Evolutionary conservation across 78 protist species (phyloP), one percentile per base, ranked within the genome.

Genomic region (Dictyostelium intermedium): DNA sequence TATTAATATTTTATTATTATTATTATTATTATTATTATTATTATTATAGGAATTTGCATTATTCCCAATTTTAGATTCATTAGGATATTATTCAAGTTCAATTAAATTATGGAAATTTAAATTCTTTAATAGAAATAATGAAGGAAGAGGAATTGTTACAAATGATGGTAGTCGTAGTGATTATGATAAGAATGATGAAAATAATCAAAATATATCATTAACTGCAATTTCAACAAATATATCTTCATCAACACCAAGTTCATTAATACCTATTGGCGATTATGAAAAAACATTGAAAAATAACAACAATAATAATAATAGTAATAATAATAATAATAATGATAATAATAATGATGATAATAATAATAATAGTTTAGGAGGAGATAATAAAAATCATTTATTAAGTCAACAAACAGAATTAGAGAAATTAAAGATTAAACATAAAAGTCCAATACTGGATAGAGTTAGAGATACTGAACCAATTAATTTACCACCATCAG

Each of bases 21-120:
- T 77, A 2, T 43, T 27, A 6, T 50, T 3, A 27, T 79, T 10
- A 13, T 79, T 41, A 2, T 41, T 34, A 16, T 11, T 27, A n/a
- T n/a, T 35, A n/a, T 77, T 13, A n/a, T 80, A 80, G 84, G 93
- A 89, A 56, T 89, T 89, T 89, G 85, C 79, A 89, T 80, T 89
- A 5, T 89, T 89, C 93, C 93, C 93, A 80, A 39, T 89, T 34
- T 45, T 80, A 34, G 93, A 89, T 50, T 74, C 85, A 43, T 43
- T 89, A 25, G 94, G 94, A n/a, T 89, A 69, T 41, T 60, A 50
- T 45, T 35, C 63, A 34, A 72, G 79, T 34, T 72, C 79, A 72
- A 72, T 72, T 34, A 72, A 35, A 72, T 34, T 72, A 34, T 72
- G 79, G 79, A 72, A 32, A 72, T 72, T 72, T 72, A 72, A 72